Evolutionary conservation across 257 asterid species (phyloP).

Genomic region (Nicotiana otophora): DNA sequence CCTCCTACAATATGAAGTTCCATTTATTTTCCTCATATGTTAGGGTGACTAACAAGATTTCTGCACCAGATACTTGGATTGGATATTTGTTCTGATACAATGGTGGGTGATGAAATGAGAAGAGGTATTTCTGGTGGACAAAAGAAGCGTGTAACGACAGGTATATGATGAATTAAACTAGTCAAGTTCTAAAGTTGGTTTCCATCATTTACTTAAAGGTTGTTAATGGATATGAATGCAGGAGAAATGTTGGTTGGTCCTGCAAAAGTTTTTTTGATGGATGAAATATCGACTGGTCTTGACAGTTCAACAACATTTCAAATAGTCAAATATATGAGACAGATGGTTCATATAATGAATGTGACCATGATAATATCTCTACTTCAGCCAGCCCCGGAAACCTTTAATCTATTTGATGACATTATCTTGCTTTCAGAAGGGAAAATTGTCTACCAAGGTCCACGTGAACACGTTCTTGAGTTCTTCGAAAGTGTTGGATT

Average conservation of each 20-base stretch:
- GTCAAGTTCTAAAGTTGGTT: background rate
- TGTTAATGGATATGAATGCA: constrained; percentile 14
- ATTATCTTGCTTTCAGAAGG: constrained; percentile 65
- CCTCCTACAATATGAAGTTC: background rate
- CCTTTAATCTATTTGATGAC: constrained; percentile 58
- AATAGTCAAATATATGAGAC: constrained; percentile 54
- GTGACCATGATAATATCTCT: constrained; percentile 62
- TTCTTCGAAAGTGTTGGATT: constrained; percentile 58
- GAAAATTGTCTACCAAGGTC: constrained; percentile 56
- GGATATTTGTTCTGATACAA: constrained; percentile 63
- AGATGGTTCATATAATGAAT: constrained; percentile 65
- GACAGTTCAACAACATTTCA: constrained; percentile 75
- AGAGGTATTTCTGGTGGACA: constrained; percentile 73
- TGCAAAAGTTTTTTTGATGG: constrained; percentile 64
- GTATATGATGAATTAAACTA: constrained; percentile 23
- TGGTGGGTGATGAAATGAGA: constrained; percentile 73
- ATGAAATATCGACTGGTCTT: constrained; percentile 65
- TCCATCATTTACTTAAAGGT: background rate
- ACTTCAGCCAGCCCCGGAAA: constrained; percentile 71
- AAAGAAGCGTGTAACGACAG: constrained; percentile 64
- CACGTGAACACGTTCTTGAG: constrained; percentile 49
- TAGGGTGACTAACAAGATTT: background rate
- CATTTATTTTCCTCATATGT: background rate
- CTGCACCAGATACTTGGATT: constrained; percentile 44
- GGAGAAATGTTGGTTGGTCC: constrained; percentile 79